Evolutionary conservation across 192 early-diverging fungal species (phyloP).

Genomic region (Gryganskiella cystojenkinii): DNA sequence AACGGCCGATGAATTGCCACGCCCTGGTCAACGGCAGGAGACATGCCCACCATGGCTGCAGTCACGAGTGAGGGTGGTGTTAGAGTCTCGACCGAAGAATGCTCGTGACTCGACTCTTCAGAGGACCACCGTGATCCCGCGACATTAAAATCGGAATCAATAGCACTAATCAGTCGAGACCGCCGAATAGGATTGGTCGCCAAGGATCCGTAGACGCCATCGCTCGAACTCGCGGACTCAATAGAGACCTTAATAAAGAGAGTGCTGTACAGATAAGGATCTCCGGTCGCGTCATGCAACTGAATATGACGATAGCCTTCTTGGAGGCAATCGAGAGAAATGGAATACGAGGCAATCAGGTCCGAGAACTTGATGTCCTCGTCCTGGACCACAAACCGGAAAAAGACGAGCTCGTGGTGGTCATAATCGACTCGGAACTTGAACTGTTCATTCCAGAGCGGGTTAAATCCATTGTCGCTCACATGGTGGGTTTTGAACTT

Average conservation of each 20-base stretch:
- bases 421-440: conserved; percentile 55
- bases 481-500: conserved; percentile 66
- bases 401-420: conserved; percentile 51
- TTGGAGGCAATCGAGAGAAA: conserved; percentile 54
- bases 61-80: neutral
- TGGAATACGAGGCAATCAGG: conserved; percentile 56
- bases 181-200: neutral
- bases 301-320: conserved; percentile 77
- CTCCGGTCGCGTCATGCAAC: conserved; percentile 69
- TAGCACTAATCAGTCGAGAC: neutral
- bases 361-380: conserved; percentile 55
- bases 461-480: conserved; percentile 66
- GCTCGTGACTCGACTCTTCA: conserved; percentile 12
- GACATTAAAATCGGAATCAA: neutral
- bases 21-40: neutral
- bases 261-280: conserved; percentile 71
- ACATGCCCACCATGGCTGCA: neutral
- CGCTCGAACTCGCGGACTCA: conserved; percentile 7
- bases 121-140: conserved; percentile 1
- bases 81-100: neutral
- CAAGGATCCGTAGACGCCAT: neutral
- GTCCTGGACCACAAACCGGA: conserved; percentile 55
- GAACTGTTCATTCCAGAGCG: conserved; percentile 52
- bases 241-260: conserved; percentile 62
- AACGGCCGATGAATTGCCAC: conserved; percentile 11